A percentile compares a stretch with the other conserved stretches of the same genome.
Evolutionary conservation across 1,284 basidiomycete genomes (phyloP).

Genomic region (Tilletia indica): DNA sequence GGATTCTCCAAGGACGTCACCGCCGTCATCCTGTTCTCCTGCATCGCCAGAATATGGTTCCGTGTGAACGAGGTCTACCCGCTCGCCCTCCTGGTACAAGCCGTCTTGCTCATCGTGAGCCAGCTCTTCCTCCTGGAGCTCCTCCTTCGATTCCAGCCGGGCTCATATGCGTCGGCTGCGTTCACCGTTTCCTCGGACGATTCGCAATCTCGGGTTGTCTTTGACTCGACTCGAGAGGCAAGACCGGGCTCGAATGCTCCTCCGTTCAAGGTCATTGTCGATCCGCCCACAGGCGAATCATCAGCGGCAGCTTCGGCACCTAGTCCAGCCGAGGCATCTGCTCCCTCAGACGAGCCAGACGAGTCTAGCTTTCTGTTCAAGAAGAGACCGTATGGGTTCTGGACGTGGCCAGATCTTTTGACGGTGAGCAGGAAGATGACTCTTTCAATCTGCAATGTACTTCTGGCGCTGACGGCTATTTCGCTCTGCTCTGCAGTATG

Average conservation of each 20-base stretch:
- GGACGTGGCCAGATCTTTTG: slow-evolving; percentile 67
- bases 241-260: slow-evolving; percentile 22
- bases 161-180: slow-evolving; percentile 26
- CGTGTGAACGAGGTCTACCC: slow-evolving; percentile 62
- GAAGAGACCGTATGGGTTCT: slow-evolving; percentile 69
- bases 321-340: slow-evolving; percentile 14
- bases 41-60: slow-evolving; percentile 60
- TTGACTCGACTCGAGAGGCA: slow-evolving; percentile 21
- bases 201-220: slow-evolving; percentile 8
- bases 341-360: slow-evolving; percentile 62
- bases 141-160: slow-evolving; percentile 58
- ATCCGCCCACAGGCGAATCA: slow-evolving; percentile 26
- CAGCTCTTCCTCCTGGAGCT: slow-evolving; percentile 60
- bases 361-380: slow-evolving; percentile 58
- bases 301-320: slow-evolving; percentile 12
- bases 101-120: slow-evolving; percentile 57
- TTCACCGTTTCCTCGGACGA: slow-evolving; percentile 25
- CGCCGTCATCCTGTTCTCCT: slow-evolving; percentile 45
- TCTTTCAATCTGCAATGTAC: slow-evolving; percentile 58
- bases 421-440: slow-evolving; percentile 49
- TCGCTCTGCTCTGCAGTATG: slow-evolving; percentile 60
- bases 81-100: slow-evolving; percentile 34
- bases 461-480: neutral
- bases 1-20: slow-evolving; percentile 67
- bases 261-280: slow-evolving; percentile 21